Conservation (phyloP, 352 stramenopile species). For the Globisporangium canariense region DNA sequence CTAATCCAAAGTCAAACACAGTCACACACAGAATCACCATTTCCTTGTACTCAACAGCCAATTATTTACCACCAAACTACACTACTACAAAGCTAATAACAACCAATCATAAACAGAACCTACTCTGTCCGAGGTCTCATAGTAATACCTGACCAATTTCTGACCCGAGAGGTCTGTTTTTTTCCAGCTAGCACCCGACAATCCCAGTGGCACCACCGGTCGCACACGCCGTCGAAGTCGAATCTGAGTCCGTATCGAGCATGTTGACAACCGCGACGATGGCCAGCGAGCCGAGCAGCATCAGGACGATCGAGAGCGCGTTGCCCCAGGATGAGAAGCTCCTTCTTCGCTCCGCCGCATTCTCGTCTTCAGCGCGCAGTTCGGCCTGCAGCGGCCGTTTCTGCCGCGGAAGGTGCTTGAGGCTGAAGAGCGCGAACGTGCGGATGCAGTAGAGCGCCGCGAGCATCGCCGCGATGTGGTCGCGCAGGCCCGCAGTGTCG, state of each 20-base stretch:
- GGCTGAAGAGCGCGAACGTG: constrained; percentile 32
- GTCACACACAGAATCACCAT: neutral
- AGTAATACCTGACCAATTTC: neutral
- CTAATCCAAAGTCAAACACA: constrained; percentile 2
- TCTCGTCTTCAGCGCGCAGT: neutral
- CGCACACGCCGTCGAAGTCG: neutral
- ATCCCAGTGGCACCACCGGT: neutral
- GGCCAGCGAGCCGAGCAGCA: constrained; percentile 2
- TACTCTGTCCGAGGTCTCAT: neutral
- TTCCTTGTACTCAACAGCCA: neutral
- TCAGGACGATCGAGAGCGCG: neutral
- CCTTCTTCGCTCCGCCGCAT: neutral
- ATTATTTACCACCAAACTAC: neutral
- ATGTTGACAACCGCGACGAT: constrained; percentile 10
- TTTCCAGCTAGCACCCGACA: neutral
- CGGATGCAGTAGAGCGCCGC: constrained; percentile 39
- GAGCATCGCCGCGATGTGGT: constrained; percentile 34
- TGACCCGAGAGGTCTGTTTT: neutral
- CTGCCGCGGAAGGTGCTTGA: constrained; percentile 43
- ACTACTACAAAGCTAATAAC: neutral
- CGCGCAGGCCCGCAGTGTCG: constrained; percentile 4
- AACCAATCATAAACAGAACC: neutral
- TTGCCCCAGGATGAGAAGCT: neutral
- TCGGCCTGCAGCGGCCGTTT: constrained; percentile 36
- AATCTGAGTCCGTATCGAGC: neutral